phyloP scores from a whole-genome alignment of 116 monocot species.

The Zostera marina region DNA sequence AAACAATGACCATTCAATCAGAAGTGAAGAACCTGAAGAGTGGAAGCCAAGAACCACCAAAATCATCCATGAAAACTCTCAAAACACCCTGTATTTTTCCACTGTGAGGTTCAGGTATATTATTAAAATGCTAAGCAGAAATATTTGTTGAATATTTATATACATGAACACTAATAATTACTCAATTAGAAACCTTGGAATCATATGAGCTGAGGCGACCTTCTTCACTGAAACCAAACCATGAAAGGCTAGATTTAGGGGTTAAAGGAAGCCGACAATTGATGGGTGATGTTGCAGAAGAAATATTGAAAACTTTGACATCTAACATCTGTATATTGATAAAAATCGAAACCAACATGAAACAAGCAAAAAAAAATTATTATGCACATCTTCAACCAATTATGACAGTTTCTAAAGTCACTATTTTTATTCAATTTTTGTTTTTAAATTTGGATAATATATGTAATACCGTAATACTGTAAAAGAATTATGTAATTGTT shows the following conservation, averaged over 20 bases:
- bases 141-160: background rate
- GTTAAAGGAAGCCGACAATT: constrained; percentile 53
- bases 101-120: background rate
- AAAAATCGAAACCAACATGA: too few species aligned
- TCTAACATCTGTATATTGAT: constrained; percentile 45
- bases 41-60: constrained; percentile 85
- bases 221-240: constrained; percentile 98
- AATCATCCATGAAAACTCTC: constrained; percentile 53
- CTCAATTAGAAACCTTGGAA: constrained; percentile 41
- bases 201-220: constrained; percentile 76
- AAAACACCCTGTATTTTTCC: constrained; percentile 49
- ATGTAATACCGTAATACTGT: too few species aligned
- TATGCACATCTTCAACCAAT: too few species aligned
- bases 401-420: too few species aligned
- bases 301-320: constrained; percentile 58
- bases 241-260: constrained; percentile 49
- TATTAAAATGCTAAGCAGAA: background rate
- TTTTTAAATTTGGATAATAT: too few species aligned
- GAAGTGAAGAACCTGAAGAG: constrained; percentile 59
- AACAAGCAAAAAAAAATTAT: too few species aligned
- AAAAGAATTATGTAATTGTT: too few species aligned
- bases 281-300: constrained; percentile 35
- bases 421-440: too few species aligned
- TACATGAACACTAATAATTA: background rate
- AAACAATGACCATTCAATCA: background rate